phyloP scores from a whole-genome alignment of 148 eudicot species.

The Diospyros lotus region DNA sequence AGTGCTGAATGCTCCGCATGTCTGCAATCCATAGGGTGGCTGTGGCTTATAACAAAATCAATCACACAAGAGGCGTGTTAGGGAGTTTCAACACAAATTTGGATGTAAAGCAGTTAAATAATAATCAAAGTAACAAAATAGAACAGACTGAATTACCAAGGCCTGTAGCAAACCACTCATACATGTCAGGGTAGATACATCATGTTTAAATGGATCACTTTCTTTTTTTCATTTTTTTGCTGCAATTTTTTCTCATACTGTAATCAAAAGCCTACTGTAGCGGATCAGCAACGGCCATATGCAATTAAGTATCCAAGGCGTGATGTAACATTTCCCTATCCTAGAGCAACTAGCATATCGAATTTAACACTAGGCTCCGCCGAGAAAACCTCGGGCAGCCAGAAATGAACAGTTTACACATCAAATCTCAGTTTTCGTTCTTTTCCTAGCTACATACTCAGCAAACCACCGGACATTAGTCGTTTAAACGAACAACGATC shows the following conservation, averaged over 20 bases:
- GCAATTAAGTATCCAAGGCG: too few species aligned
- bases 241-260: too few species aligned
- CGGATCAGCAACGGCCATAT: too few species aligned
- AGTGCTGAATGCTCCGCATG: constrained; percentile 37
- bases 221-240: too few species aligned
- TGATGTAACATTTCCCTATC: too few species aligned
- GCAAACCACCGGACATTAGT: background rate
- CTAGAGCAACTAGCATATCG: too few species aligned
- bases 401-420: background rate
- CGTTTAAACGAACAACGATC: too few species aligned
- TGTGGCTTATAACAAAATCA: constrained; percentile 21
- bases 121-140: background rate
- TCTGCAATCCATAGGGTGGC: constrained; percentile 40
- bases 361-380: too few species aligned
- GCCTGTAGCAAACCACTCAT: background rate
- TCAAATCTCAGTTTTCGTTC: background rate
- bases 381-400: too few species aligned
- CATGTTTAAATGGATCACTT: too few species aligned
- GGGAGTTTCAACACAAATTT: background rate
- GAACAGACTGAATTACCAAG: background rate
- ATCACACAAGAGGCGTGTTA: background rate
- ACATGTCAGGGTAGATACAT: background rate
- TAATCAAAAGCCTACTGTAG: too few species aligned
- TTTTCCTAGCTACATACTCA: background rate
- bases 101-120: background rate